Evolutionary conservation across 2,329 filamentous ascomycete genomes (phyloP), one percentile per base, ranked within the genome.

Genomic region (Fusarium tanahbumbuense): DNA sequence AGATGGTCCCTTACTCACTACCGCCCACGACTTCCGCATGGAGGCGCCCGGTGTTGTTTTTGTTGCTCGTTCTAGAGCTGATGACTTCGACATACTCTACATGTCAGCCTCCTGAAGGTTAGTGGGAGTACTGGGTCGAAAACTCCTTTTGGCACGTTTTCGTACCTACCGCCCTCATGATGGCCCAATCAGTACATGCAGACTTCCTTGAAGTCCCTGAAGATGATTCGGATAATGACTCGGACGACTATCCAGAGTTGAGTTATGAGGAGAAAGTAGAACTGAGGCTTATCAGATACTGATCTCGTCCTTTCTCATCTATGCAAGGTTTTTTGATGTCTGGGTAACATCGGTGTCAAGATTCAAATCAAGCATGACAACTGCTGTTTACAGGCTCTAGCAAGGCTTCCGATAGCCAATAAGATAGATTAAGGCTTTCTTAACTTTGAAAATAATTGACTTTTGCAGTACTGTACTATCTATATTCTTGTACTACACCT

Each of bases 201-300:
- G 8, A 18, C 32, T 37, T 37, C 2, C 16, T 34, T 10, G 32
- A 34, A 34, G 32, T 0, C 32, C 9, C 0, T n/a, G 32, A 37
- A 37, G 15, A 34, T 6, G 2, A 18, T 37, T 37, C 32, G 16
- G 5, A 37, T 9, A 6, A 11, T 37, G 32, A 18, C 16, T 37
- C 1, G 32, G 32, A 37, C 0, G 32, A 37, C 2, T 4, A 37
- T 37, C 1, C 32, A n/a, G 32, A 37, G 16, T 37, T 34, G 32
- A 8, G 10, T 1, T 34, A 2, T 34, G 2, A 18, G 32, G 5
- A 2, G 8, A 34, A 34, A 34, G 0, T 0, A 34, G 32, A 37
- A n/a, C 32, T 37, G 0, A 18, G 32, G 32, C 32, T 37, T n/a
- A 4, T 37, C 16, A 11, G 3, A n/a, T 4, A 37, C 6, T 37